phyloP scores from a whole-genome alignment of 164 flowering plant genomes.

The Tetrastigma voinierianum region DNA sequence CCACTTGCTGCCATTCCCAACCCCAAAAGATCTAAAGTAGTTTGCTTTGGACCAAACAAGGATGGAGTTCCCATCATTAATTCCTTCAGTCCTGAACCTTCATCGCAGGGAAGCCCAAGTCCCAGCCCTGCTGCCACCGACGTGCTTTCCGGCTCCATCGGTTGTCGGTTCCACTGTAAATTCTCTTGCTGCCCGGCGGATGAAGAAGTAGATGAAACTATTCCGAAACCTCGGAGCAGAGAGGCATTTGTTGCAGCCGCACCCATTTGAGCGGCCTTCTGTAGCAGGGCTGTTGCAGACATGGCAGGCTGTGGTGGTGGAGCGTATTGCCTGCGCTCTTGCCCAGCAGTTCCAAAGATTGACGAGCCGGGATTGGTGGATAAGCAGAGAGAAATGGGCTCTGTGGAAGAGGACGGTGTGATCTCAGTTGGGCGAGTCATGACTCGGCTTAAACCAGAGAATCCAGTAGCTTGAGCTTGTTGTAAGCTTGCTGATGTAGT shows the following conservation, averaged over 20 bases:
- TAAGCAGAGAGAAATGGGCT: constrained; percentile 66
- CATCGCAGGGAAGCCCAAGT: constrained; percentile 48
- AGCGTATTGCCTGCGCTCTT: constrained; percentile 49
- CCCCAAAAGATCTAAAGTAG: constrained; percentile 79
- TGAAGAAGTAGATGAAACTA: constrained; percentile 46
- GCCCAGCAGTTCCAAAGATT: constrained; percentile 48
- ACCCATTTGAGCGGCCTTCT: constrained; percentile 86
- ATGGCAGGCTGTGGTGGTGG: constrained; percentile 58
- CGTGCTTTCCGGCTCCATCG: constrained; percentile 28
- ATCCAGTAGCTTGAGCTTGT: constrained; percentile 47
- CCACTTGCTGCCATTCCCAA: constrained; percentile 69
- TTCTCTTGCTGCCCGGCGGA: constrained; percentile 42
- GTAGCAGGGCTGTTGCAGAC: constrained; percentile 87
- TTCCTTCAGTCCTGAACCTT: constrained; percentile 52
- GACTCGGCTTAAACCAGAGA: constrained; percentile 42
- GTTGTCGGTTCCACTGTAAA: constrained; percentile 35
- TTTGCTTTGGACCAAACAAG: constrained; percentile 58
- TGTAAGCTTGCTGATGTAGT: constrained; percentile 44
- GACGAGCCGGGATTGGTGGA: constrained; percentile 56
- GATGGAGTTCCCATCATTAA: constrained; percentile 63
- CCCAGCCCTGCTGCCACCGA: constrained; percentile 49
- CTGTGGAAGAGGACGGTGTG: constrained; percentile 35
- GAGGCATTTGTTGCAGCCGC: constrained; percentile 55
- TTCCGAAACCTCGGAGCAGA: constrained; percentile 61
- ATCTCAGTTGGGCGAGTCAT: constrained; percentile 30